These are phyloP conservation scores for Wallacemonas sp. DNA, from an alignment of 208 protist species.

Conservation along the genomic window DNA sequence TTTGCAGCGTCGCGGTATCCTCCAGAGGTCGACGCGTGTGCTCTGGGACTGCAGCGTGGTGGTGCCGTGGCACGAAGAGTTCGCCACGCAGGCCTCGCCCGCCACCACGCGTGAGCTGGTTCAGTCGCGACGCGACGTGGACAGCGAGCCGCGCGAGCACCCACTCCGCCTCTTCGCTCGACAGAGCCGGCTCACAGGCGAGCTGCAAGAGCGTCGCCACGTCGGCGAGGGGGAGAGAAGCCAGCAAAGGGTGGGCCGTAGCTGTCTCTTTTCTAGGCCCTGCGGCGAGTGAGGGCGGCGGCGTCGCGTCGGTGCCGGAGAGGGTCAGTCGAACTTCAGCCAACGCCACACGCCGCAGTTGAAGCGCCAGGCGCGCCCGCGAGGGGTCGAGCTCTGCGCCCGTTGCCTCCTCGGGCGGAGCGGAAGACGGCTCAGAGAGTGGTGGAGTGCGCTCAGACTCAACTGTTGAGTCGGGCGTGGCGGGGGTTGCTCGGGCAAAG, in stretches of 20 bases:
- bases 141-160: constrained; percentile 13
- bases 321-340: neutral
- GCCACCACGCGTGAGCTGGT: neutral
- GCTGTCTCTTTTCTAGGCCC: no score
- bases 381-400: neutral
- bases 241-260: neutral
- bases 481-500: neutral
- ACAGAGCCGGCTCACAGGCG: constrained; percentile 20
- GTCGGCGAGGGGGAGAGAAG: neutral
- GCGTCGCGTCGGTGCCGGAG: neutral
- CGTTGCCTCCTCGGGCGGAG: no score
- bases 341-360: neutral
- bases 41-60: no score
- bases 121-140: neutral
- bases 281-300: neutral
- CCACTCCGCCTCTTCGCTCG: neutral
- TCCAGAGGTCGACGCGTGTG: no score
- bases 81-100: neutral
- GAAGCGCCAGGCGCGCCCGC: neutral
- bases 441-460: no score
- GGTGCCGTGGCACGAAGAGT: neutral
- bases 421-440: neutral
- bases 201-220: neutral
- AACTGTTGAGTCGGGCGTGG: no score
- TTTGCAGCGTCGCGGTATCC: neutral